These are phyloP conservation scores for Nicotiana tomentosiformis DNA, from an alignment of 257 asterid species.

Conservation along the genomic window DNA sequence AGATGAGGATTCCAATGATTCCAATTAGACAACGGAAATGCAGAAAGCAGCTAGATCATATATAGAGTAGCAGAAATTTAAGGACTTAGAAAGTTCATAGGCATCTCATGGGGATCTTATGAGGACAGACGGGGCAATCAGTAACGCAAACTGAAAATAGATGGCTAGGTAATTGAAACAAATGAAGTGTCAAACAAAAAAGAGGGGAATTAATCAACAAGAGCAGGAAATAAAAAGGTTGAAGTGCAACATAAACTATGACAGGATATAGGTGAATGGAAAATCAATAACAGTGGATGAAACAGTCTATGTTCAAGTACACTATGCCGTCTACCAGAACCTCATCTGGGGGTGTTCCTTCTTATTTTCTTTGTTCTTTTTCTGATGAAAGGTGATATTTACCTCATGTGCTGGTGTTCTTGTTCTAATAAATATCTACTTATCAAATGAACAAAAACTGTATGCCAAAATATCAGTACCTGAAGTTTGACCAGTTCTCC, in stretches of 20 bases:
- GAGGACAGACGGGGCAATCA: neutral
- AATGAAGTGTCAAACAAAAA: no score
- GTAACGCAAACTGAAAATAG: neutral
- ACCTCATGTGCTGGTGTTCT: neutral
- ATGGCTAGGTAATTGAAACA: neutral
- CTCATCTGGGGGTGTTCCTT: neutral
- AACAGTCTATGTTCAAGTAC: neutral
- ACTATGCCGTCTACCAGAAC: neutral
- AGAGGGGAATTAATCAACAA: neutral
- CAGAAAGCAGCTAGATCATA: neutral
- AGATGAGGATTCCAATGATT: constrained; percentile 2
- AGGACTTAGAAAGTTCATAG: neutral
- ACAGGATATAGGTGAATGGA: neutral
- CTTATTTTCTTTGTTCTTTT: no score
- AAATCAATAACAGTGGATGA: neutral
- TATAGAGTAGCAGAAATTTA: neutral
- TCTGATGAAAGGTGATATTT: neutral
- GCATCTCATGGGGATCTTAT: neutral
- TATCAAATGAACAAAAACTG: neutral
- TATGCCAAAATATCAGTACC: constrained; percentile 29
- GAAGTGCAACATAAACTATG: neutral
- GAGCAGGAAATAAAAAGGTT: neutral
- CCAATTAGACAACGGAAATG: neutral
- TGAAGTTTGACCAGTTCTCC: constrained; percentile 70
- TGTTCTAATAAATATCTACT: neutral